Evolutionary conservation across 768 basidiomycete species (phyloP), one percentile per base, ranked within the genome.

Genomic region (Paxillus involutus): DNA sequence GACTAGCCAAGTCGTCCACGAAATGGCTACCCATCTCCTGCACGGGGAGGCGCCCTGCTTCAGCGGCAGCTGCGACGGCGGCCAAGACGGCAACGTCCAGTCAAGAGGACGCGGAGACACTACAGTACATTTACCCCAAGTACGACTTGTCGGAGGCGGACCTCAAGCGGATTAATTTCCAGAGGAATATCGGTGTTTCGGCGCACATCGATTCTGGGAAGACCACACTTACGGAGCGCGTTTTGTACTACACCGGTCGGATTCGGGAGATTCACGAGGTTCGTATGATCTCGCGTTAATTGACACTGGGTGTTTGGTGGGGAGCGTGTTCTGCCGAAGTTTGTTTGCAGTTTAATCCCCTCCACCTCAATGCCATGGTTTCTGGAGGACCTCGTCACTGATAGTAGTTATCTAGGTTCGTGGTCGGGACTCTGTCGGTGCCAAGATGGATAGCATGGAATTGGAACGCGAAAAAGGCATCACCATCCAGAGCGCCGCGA

Each of bases 401-500:
- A 55, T 21, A 42, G 42, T 7, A 14, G 14, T 10, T 16, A 14
- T 39, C 12, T 63, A 92, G 90, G 92, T 96, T 56, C 81, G 97
- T 56, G 97, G 97, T 42, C 82, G 90, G 50, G 97, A 99, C 70
- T 86, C 88, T 29, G 94, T 98, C 17, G 97, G 97, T 49, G 97
- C 97, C 8, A 99, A 99, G 78, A 99, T 99, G 97, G 97, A 99
- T 72, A 92, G 89, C 62, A 99, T 99, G 97, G 97, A 99, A 58
- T 78, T 99, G 4, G 97, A 99, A 71, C 80, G 96, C 44, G 97
- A 98, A 73, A 98, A 99, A 75, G 97, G 97, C 37, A 99, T 99
- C 63, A 99, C 97, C 33, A 99, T 99, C 58, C 97, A 99, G 73
- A 94, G 91, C 64, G 97, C 97, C 4, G 97, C 97, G 1, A 98